Percentiles rank a stretch among this genome's conserved stretches.
These are phyloP conservation scores for Venturia carpophila DNA, from an alignment of 2,329 filamentous ascomycete genomes.

Conservation along the genomic window DNA sequence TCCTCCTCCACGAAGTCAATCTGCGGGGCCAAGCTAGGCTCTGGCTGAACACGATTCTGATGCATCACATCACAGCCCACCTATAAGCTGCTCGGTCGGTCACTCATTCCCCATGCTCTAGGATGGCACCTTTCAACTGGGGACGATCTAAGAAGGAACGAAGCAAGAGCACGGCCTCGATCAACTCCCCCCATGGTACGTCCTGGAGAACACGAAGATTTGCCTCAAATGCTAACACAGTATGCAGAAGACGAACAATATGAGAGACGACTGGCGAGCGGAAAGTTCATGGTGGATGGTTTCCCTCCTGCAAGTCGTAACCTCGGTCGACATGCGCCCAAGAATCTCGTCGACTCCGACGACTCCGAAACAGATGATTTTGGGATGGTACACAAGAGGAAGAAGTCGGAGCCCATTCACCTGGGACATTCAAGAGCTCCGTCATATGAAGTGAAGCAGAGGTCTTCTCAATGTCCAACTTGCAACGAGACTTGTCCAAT, in stretches of 20 bases:
- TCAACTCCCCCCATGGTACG: background rate
- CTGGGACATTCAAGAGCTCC: background rate
- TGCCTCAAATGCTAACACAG: background rate
- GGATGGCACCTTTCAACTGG: conserved; percentile 8
- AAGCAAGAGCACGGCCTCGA: conserved; percentile 7
- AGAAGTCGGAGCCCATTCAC: conserved; percentile 1
- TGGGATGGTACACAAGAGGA: conserved; percentile 9
- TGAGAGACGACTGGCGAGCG: background rate
- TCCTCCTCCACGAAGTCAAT: background rate
- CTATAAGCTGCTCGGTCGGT: conserved; percentile 2
- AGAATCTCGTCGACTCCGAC: background rate
- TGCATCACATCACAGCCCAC: background rate
- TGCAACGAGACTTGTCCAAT: conserved; percentile 1
- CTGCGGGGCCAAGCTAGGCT: conserved; percentile 1
- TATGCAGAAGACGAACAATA: background rate
- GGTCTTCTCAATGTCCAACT: conserved; percentile 3
- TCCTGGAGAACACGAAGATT: background rate
- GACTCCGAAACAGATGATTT: background rate
- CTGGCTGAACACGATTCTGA: background rate
- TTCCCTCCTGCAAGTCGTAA: conserved; percentile 1
- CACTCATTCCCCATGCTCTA: background rate
- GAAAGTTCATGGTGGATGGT: background rate
- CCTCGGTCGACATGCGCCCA: background rate
- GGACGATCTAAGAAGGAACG: conserved; percentile 1
- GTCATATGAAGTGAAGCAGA: conserved; percentile 2